phyloP scores from a whole-genome alignment of 2,329 filamentous ascomycete genomes.

The Neonectria sp. region DNA sequence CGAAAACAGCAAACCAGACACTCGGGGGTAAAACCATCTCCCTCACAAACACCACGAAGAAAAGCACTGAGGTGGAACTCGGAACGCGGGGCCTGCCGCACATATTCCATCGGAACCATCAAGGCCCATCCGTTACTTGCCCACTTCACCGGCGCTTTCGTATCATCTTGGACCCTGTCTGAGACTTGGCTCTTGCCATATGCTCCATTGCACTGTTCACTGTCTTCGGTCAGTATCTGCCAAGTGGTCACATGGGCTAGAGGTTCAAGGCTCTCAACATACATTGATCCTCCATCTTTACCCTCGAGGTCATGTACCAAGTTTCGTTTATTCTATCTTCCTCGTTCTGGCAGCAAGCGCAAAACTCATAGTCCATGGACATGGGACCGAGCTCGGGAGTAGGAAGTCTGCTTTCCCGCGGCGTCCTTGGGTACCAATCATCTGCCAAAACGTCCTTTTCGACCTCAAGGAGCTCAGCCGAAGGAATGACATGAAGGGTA shows the following conservation, averaged over 20 bases:
- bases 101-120: not conserved
- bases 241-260: not conserved
- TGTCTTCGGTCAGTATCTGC: conserved; percentile 32
- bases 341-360: conserved; percentile 33
- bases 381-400: conserved; percentile 43
- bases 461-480: conserved; percentile 6
- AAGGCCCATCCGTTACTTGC: not conserved
- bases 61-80: not conserved
- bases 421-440: conserved; percentile 36
- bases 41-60: not conserved
- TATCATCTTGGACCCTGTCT: not conserved
- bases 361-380: conserved; percentile 45
- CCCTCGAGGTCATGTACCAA: conserved; percentile 40
- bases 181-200: conserved; percentile 29
- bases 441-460: conserved; percentile 17
- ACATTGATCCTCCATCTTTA: conserved; percentile 45
- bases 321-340: conserved; percentile 39
- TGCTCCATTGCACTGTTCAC: conserved; percentile 39
- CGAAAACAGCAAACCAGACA: not conserved
- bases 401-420: conserved; percentile 36
- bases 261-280: conserved; percentile 20
- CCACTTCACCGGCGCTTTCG: not conserved
- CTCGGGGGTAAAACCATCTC: not conserved
- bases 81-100: not conserved
- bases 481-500: not conserved